A percentile compares a stretch with the other conserved stretches of the same genome.
Evolutionary conservation across 2,329 filamentous ascomycete species (phyloP).

Genomic region (Arthrobotrys conoides): DNA sequence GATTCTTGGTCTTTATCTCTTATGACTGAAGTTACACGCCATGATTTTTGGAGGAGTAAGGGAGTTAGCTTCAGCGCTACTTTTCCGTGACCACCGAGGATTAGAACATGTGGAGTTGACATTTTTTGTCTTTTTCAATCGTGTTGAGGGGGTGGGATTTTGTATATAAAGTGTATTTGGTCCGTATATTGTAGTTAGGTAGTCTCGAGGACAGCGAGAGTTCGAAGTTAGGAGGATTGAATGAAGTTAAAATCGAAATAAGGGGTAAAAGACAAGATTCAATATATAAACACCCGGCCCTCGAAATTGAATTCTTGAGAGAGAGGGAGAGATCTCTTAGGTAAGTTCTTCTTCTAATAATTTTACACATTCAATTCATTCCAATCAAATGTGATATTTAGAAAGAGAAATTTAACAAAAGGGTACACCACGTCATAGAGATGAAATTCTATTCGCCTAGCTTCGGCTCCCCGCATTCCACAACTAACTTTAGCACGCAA

Average conservation of each 20-base stretch:
- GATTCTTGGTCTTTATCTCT: slow-evolving; percentile 70
- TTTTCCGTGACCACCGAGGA: slow-evolving; percentile 78
- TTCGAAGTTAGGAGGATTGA: too few species aligned
- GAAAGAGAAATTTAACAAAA: neutral
- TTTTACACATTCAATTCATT: too few species aligned
- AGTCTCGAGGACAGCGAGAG: neutral
- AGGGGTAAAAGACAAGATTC: neutral
- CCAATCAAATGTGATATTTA: neutral
- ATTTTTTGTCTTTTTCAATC: slow-evolving; percentile 2
- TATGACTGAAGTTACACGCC: slow-evolving; percentile 84
- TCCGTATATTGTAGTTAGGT: neutral
- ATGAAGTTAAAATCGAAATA: neutral
- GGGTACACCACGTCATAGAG: slow-evolving; percentile 55
- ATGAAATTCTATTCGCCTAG: slow-evolving; percentile 47
- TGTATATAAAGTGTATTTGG: neutral
- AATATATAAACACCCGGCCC: neutral
- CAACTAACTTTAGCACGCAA: slow-evolving; percentile 16
- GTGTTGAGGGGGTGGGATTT: slow-evolving; percentile 3
- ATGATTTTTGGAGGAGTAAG: slow-evolving; percentile 79
- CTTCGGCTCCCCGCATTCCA: slow-evolving; percentile 59
- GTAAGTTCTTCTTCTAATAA: too few species aligned
- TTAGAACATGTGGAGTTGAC: slow-evolving; percentile 53
- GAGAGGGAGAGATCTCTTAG: too few species aligned
- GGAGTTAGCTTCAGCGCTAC: slow-evolving; percentile 81
- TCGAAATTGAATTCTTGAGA: too few species aligned